These are phyloP conservation scores for Fusarium nygamai DNA, from an alignment of 2,329 filamentous ascomycete genomes.

Conservation along the genomic window DNA sequence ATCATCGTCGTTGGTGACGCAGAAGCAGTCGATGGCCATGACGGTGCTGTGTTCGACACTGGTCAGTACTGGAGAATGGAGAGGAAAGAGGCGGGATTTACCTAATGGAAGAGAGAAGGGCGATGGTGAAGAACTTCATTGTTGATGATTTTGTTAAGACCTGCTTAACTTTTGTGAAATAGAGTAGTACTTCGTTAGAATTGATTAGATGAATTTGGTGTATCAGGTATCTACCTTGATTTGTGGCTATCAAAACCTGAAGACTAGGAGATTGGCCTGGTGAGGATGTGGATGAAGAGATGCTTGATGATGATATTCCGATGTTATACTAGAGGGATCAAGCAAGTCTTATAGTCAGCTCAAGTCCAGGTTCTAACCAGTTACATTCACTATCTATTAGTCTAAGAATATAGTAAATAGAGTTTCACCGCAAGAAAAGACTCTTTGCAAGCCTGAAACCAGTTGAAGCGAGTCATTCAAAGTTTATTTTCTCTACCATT, in stretches of 20 bases:
- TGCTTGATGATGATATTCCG: neutral
- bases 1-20: neutral
- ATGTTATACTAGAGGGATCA: accelerated
- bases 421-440: accelerated
- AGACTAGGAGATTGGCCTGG: accelerated
- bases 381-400: accelerated
- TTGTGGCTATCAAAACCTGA: accelerated
- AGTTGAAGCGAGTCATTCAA: accelerated
- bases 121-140: neutral
- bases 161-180: neutral
- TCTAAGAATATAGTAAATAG: accelerated
- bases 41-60: accelerated
- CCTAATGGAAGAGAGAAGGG: neutral
- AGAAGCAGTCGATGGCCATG: neutral
- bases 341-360: neutral
- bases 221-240: accelerated
- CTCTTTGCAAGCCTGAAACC: neutral
- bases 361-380: accelerated
- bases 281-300: accelerated
- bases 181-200: accelerated
- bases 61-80: neutral
- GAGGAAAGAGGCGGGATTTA: too few species aligned
- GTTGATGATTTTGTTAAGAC: neutral
- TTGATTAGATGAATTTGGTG: accelerated
- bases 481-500: accelerated